Base-by-base conservation (phyloP, 2,329 filamentous ascomycete species). In the Fusarium torulosum region DNA sequence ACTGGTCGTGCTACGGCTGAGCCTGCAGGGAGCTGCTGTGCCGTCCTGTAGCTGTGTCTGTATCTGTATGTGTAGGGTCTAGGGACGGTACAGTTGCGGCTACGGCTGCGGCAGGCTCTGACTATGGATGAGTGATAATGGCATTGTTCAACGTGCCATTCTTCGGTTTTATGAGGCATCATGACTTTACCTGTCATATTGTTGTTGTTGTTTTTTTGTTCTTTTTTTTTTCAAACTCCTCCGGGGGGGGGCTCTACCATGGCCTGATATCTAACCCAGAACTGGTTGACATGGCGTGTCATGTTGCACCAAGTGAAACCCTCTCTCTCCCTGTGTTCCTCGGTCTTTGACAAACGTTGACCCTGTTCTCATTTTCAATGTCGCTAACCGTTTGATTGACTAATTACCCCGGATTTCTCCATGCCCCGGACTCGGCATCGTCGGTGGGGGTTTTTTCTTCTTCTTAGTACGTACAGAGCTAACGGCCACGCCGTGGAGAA, bases 331-430 rank as follows among this genome's bases (percentile, higher is more conserved):
- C 15, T 29, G 27, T 29, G 10, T 29, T 13, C 27, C 27, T 29
- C 27, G 27, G 27, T 29, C 27, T 29, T 29, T 29, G 27, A 9
- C 25, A 7, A 25, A 25, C 25, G 25, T 25, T 25, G 25, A 29
- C 27, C 27, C 27, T 29, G 27, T 29, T 29, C 27, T 10, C 27
- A 13, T 29, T 29, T 35, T 35, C 33, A 35, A 19, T 14, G 17
- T 37, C n/a, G 35, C 35, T 37, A n/a, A 9, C 35, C 17, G 35
- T 17, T 53, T 33, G 19, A 47, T 49, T 59, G 25, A 58, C 61
- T 42, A 50, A 47, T 51, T 68, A 50, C 65, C 65, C 65, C 65
- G 60, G 60, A 57, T 69, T 68, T 62, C 55, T 66, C 51, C 60
- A 68, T 31, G 25, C 37, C 47, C 46, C 47, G 46, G 55, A 42